Evolutionary conservation across 345 rosid genomes (phyloP).

Genomic region (Excoecaria cochinchinensis): DNA sequence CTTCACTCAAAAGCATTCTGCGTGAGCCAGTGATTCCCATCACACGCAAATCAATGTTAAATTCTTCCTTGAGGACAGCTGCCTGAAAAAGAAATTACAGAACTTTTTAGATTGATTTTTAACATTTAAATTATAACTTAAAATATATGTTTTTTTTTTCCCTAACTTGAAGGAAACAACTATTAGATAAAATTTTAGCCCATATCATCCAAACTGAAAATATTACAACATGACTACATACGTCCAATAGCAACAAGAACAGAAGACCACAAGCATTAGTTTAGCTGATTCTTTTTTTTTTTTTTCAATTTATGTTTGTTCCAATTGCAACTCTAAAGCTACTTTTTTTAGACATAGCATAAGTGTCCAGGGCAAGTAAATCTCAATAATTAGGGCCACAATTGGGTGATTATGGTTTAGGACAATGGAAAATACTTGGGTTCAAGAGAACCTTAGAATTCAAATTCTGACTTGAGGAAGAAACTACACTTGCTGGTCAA

Average conservation of each 20-base stretch:
- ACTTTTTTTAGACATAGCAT: no score
- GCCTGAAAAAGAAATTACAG: slow-evolving; percentile 50
- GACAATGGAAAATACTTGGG: no score
- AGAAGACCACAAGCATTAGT: neutral
- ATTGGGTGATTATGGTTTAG: no score
- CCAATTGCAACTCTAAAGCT: no score
- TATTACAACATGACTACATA: neutral
- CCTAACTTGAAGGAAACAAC: neutral
- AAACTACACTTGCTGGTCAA: no score
- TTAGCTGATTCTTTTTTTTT: neutral
- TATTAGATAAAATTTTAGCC: neutral
- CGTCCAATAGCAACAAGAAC: neutral
- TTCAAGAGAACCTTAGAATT: no score
- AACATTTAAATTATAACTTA: neutral
- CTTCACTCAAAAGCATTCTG: slow-evolving; percentile 78
- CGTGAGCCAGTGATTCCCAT: slow-evolving; percentile 87
- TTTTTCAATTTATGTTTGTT: neutral
- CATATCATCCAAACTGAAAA: neutral
- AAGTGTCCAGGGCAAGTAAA: no score
- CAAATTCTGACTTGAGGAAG: no score
- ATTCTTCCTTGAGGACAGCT: slow-evolving; percentile 89
- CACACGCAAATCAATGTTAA: slow-evolving; percentile 93
- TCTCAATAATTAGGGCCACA: no score
- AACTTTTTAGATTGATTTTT: slow-evolving; percentile 9
- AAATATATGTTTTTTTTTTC: neutral